Base-by-base conservation (phyloP, 2,329 filamentous ascomycete genomes). In the Volutella citrinella region DNA sequence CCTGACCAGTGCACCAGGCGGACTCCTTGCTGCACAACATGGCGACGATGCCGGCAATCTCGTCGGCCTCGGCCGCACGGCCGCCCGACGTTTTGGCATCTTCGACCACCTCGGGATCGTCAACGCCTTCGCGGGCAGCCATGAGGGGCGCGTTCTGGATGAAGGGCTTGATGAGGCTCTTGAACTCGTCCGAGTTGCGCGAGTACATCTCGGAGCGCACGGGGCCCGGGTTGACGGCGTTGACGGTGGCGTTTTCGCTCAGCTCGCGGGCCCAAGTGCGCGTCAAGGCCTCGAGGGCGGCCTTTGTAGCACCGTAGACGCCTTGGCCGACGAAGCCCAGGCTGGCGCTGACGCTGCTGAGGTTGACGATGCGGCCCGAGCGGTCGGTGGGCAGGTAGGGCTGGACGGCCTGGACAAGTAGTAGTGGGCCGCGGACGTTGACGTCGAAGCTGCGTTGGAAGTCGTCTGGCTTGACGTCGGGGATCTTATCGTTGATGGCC, bases 391-490 rank as follows among this genome's bases (percentile, higher is more conserved):
- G 87, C 3, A 93, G 72, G 58, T 82, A 82, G 0, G 80, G 81
- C 16, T 78, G 60, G 0, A 75, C 77, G 5, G 84, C 84, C 61
- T 91, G 80, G 20, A 85, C 74, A n/a, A 93, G 70, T 1, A 93
- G 70, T 10, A 93, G 61, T 3, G 87, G 87, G 0, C 85, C 87
- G 5, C 85, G 74, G 7, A 93, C 87, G 54, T 94, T 94, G 63
- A 90, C 74, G 32, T 76, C 76, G 66, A 84, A 91, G 40, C 82
- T 78, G 48, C 69, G 64, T 29, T 80, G 70, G 63, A 89, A 93
- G 51, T 87, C 74, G 6, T 74, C 72, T 7, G 69, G 49, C 10
- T 73, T 77, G 44, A 86, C 72, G 9, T 82, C 73, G 26, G 74
- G 68, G 14, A 84, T 63, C 14, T 66, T 60, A 43, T 79, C 74